Base-by-base conservation (phyloP, 352 stramenopile species). In the Elongisporangium anandrum region DNA sequence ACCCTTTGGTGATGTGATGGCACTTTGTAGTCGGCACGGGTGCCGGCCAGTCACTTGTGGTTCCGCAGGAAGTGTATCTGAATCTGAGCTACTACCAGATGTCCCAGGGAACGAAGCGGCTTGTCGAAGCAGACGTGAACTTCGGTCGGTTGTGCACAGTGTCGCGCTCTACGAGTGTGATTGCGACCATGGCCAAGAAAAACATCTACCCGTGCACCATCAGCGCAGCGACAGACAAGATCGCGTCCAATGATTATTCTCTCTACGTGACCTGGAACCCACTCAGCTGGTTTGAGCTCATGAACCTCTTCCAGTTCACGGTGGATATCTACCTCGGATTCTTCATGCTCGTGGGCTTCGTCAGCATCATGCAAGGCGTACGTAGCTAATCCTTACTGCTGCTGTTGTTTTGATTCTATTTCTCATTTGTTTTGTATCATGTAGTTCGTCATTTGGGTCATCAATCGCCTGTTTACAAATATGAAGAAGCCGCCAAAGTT, bases 241-340 rank as follows among this genome's bases (percentile, higher is more conserved):
- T 93, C 22, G 77, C 80, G 2, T 91, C 81, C 0, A 77, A 73
- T 4, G 75, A 72, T 10, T 98, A 98, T 66, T 69, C 73, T 21
- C 67, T 99, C 53, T 77, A 96, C 50, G 78, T 99, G 3, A 82
- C 75, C 2, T 98, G 90, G 77, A 77, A 87, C 38, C 75, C 93
- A n/a, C 71, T 98, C 1, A 66, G 75, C 47, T 99, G 94, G 94
- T 97, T 97, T 52, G 86, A 95, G 57, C 77, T 99, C 49, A 88
- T 99, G 54, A 99, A 99, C 62, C 71, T 82, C 8, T 99, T 99
- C 67, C 88, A 98, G 70, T 99, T 99, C 65, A 88, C 82, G 0
- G 81, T 87, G 22, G 82, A 93, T 60, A 87, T 99, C 3, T 99
- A 99, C 62, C 72, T 98, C 15, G 67, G 96, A 8, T 96, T 98